Evolutionary conservation across 768 basidiomycete species (phyloP), one percentile per base, ranked within the genome.

Genomic region (Suillus placidus): DNA sequence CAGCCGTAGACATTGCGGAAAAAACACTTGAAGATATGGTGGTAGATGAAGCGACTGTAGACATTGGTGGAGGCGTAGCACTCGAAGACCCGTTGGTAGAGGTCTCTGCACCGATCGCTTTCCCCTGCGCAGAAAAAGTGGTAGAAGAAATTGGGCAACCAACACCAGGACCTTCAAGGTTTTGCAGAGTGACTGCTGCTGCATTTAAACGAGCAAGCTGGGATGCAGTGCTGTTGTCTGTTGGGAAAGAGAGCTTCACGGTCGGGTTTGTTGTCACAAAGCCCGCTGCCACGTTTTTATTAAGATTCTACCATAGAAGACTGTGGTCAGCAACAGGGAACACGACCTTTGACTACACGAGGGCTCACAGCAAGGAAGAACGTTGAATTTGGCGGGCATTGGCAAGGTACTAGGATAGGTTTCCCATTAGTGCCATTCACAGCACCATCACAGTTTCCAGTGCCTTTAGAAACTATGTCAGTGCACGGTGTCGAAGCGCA

Each of bases 131-230:
- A 30, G 79, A 69, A 70, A 89, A 86, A 5, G 88, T 91, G 0
- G 90, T 89, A 10, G 88, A 82, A 1, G 83, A 84, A 16, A 85
- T 84, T 6, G 90, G 90, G 73, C 89, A 92, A 16, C 90, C 91
- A 6, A 81, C 74, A 45, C 90, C 91, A 0, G 88, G 81, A 1
- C 90, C 91, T 58, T 82, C 79, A 49, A 92, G 73, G 74, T 92
- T 93, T 78, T 93, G 91, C n/a, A 92, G 78, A 7, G 91, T 88
- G 43, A 90, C 83, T 13, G 87, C 71, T 6, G 86, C 82, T 34
- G 89, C 82, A 56, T 85, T 78, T 65, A 92, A 79, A 38, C 91
- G 86, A 0, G 86, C 79, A 54, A 84, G 74, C 71, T 86, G 80
- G 56, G 86, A 85, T 9, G 73, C 76, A 63, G 79, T 81, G 7